Evolutionary conservation across 441 rosid species (phyloP), one percentile per base, ranked within the genome.

Genomic region (Melastoma candidum): DNA sequence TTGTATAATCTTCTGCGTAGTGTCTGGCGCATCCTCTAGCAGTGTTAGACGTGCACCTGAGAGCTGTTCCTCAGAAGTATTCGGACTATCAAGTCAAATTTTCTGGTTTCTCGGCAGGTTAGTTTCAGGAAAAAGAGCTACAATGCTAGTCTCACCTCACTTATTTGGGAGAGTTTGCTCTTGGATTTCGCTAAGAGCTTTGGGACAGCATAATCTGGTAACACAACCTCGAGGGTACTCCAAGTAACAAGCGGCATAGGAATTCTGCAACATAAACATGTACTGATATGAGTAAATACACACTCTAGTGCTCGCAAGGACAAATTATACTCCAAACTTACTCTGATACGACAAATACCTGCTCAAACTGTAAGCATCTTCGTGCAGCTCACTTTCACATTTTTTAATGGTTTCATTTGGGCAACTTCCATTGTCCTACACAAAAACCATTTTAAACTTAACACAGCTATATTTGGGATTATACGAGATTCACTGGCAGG

Each of bases 121-220:
- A 47, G 43, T 10, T 46, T 25, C 11, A 36, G 50, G 47, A 14
- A 32, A 26, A 14, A 48, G 12, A 49, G 12, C 12, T 9, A 11
- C 49, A 59, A 39, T 9, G 54, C 51, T 41, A 36, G 26, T 55
- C 62, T 74, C 45, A 84, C 99, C 96, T 93, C 95, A 46, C 99
- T 87, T 61, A 93, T 81, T 70, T 85, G 97, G 32, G 80, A 74
- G 68, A 93, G 95, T 76, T 84, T 84, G 78, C 75, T 89, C 77
- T 77, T 81, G 0, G 99, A 89, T 70, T 86, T 93, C n/a, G 88
- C 69, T 51, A 89, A 68, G 29, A 93, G 95, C 82, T 89, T 89
- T 52, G 95, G 82, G 63, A 80, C 82, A 11, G 82, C 96, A 22
- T 71, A 71, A 17, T 87, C 96, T 11, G 99, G 97, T 71, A 93